These are phyloP conservation scores for Camelina laxa DNA, from an alignment of 345 rosid genomes.

Conservation along the genomic window DNA sequence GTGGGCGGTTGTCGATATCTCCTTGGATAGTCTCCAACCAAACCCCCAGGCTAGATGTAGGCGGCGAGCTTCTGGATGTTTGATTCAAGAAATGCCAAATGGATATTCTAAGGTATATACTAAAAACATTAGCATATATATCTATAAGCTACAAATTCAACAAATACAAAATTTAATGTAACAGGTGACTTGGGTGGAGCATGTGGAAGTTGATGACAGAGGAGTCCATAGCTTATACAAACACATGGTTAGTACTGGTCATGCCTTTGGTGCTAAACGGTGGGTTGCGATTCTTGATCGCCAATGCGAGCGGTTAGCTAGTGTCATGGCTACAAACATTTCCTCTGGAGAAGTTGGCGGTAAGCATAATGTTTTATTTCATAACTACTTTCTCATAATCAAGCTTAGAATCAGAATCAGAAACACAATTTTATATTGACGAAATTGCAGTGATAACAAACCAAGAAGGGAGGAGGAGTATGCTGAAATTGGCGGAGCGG, in stretches of 20 bases:
- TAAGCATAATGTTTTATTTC: conserved; percentile 32
- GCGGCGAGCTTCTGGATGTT: conserved; percentile 87
- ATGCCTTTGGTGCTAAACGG: conserved; percentile 91
- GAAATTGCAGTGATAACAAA: conserved; percentile 53
- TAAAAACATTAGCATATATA: conserved; percentile 25
- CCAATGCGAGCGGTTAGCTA: conserved; percentile 93
- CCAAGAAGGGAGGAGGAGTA: conserved; percentile 86
- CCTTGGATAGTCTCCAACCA: conserved; percentile 74
- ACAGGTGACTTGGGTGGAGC: conserved; percentile 94
- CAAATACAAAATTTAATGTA: not conserved
- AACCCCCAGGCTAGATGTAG: conserved; percentile 64
- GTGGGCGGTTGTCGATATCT: conserved; percentile 96
- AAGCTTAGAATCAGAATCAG: not conserved
- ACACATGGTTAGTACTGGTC: conserved; percentile 77
- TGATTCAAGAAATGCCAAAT: conserved; percentile 92
- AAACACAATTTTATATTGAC: not conserved
- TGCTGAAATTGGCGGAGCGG: conserved; percentile 89
- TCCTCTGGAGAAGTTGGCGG: conserved; percentile 74
- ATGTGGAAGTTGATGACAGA: conserved; percentile 90
- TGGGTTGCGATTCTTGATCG: conserved; percentile 88
- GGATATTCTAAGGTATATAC: conserved; percentile 78
- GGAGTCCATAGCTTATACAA: conserved; percentile 87
- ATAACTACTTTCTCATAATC: not conserved
- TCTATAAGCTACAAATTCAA: not conserved
- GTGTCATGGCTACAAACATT: conserved; percentile 84